Conservation (phyloP, 805 yeast genomes). For the Suhomyces sp. region DNA sequence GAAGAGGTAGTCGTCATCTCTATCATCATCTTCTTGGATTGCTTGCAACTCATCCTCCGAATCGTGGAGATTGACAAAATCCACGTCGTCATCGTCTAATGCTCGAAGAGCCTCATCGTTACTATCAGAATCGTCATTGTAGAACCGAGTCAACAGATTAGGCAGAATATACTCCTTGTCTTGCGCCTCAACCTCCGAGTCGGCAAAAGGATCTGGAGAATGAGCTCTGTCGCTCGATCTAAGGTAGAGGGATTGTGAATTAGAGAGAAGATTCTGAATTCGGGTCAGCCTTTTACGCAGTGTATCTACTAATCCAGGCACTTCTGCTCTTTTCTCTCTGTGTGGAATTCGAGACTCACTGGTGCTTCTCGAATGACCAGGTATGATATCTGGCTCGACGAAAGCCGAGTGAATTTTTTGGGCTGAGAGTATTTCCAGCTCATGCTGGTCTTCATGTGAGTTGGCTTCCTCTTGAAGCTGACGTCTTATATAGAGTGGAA, state of each 20-base stretch:
- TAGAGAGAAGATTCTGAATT: slow-evolving; percentile 31
- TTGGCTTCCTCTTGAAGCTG: slow-evolving; percentile 15
- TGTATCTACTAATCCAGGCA: not conserved
- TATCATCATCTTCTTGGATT: slow-evolving; percentile 10
- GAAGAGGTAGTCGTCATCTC: slow-evolving; percentile 34
- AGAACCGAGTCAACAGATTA: slow-evolving; percentile 30
- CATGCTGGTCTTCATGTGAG: not conserved
- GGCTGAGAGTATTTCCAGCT: not conserved
- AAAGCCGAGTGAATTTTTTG: not conserved
- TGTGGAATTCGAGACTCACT: not conserved
- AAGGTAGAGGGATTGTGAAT: slow-evolving; percentile 36
- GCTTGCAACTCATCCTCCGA: slow-evolving; percentile 15
- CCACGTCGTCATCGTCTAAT: slow-evolving; percentile 26
- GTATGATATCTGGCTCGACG: not conserved
- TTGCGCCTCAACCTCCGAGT: slow-evolving; percentile 18
- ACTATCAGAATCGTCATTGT: slow-evolving; percentile 19
- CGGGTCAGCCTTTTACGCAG: slow-evolving; percentile 13
- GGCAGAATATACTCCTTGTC: slow-evolving; percentile 44
- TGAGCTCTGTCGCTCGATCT: slow-evolving; percentile 12
- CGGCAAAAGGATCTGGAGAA: slow-evolving; percentile 3
- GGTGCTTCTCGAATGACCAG: not conserved
- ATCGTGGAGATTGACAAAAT: slow-evolving; percentile 25
- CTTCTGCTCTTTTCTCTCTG: not conserved
- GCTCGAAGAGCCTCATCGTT: slow-evolving; percentile 19
- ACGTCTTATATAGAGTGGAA: slow-evolving; percentile 35